These are phyloP conservation scores for Debaryomyces castellii DNA, from an alignment of 805 yeast genomes.

Conservation along the genomic window DNA sequence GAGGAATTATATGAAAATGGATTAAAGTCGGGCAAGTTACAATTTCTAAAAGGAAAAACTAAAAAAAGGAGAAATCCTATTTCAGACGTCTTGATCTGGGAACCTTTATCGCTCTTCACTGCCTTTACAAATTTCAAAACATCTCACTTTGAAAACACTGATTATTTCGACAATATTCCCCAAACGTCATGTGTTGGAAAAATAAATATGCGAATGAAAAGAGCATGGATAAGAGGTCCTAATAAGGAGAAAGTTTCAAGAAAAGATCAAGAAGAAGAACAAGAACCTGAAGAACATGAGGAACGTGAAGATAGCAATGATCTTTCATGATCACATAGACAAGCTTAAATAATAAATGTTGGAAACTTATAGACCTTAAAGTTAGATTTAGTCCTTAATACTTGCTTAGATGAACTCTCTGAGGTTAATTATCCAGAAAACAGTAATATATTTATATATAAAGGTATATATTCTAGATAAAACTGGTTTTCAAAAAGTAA, in stretches of 20 bases:
- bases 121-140: slow-evolving; percentile 32
- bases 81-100: slow-evolving; percentile 21
- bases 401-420: no score
- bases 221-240: slow-evolving; percentile 37
- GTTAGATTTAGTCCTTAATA: no score
- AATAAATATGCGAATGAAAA: slow-evolving; percentile 36
- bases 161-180: slow-evolving; percentile 28
- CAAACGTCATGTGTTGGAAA: slow-evolving; percentile 35
- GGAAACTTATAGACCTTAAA: no score
- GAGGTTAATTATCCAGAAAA: no score
- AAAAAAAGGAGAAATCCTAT: slow-evolving; percentile 13
- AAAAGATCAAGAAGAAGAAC: not conserved
- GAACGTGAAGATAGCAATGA: not conserved
- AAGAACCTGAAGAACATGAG: not conserved
- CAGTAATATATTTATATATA: no score
- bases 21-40: not conserved
- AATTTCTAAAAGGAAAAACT: not conserved
- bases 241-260: slow-evolving; percentile 9
- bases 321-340: no score
- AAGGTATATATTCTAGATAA: no score
- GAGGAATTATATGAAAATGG: slow-evolving; percentile 10
- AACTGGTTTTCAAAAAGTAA: no score
- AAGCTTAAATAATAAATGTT: no score
- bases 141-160: slow-evolving; percentile 25
- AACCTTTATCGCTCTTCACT: slow-evolving; percentile 30